Evolutionary conservation across 2,329 filamentous ascomycete species (phyloP).

Genomic region (Aspergillus intermedius): DNA sequence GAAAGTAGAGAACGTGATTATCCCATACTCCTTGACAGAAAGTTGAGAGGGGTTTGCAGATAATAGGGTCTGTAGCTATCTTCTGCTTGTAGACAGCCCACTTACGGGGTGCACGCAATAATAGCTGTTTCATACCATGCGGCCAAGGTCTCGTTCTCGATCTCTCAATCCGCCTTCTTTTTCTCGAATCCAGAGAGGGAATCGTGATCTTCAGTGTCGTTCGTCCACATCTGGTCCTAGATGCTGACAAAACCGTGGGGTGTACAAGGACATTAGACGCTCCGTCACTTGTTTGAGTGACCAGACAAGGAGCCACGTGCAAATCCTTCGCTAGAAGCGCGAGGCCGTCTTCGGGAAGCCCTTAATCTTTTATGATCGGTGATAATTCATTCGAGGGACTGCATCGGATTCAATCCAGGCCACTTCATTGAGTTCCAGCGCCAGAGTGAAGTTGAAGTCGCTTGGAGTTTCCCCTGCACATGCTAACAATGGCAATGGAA

Average conservation of each 20-base stretch:
- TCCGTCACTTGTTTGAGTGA: slow-evolving; percentile 9
- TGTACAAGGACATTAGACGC: slow-evolving; percentile 21
- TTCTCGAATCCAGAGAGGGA: slow-evolving; percentile 19
- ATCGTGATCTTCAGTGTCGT: slow-evolving; percentile 23
- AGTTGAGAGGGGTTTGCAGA: too few relatives aligned
- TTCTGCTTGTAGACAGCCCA: too few relatives aligned
- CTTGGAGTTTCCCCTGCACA: slow-evolving; percentile 10
- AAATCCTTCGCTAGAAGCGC: slow-evolving; percentile 21
- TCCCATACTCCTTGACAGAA: too few relatives aligned
- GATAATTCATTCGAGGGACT: slow-evolving; percentile 20
- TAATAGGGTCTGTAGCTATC: too few relatives aligned
- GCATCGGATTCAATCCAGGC: slow-evolving; percentile 18
- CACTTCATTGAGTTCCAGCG: slow-evolving; percentile 21
- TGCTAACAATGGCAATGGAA: not conserved
- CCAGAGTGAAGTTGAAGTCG: slow-evolving; percentile 21
- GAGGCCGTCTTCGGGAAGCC: slow-evolving; percentile 18
- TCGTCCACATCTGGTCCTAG: not conserved
- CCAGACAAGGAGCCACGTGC: slow-evolving; percentile 14
- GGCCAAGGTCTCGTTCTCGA: slow-evolving; percentile 26
- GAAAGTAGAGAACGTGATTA: slow-evolving; percentile 8
- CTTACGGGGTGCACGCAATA: too few relatives aligned
- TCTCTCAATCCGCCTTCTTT: slow-evolving; percentile 17
- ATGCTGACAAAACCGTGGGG: slow-evolving; percentile 3
- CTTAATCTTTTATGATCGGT: slow-evolving; percentile 13
- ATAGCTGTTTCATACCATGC: slow-evolving; percentile 24